Base-by-base conservation (phyloP, 257 asterid species). In the Striga asiatica region DNA sequence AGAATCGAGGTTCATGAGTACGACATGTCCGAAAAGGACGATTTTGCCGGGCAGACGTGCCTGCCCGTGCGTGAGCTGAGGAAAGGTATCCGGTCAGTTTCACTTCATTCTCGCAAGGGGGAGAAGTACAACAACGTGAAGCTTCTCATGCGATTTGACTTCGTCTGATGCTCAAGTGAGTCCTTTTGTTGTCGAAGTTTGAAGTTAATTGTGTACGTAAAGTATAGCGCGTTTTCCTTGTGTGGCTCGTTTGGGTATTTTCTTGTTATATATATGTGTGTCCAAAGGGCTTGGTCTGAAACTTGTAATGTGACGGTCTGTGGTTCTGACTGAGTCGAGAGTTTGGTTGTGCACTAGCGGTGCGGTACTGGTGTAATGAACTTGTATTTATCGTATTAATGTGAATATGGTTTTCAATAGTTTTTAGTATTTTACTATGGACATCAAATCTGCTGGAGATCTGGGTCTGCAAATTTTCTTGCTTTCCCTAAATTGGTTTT, bases 11-110 rank as follows among this genome's bases (percentile, higher is more conserved):
- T 88, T 58, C 89, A 84, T 1, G 96, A 84, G 67, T 74, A 81
- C 42, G 92, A 88, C 53, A 74, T 76, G 82, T 84, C 96, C 4
- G 96, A 80, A 58, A 84, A 79, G 72, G 96, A 88, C 45, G 96
- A 88, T 63, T 88, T 88, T 50, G 96, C 71, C 24, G 96, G 96
- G 23, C 94, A 87, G 64, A 74, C 87, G 9, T 83, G 94, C 74
- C 75, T 88, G 31, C 96, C 93, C 1, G 65, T 84, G 19, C 51
- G 73, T 12, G 96, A 88, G 71, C 76, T 88, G 63, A 76, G 93
- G 61, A 66, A 78, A 71, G 96, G 96, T 23, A 76, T 84, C 58
- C 78, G 96, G 56, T 78, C 94, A 1, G 88, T 82, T 63, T 81
- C 96, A 16, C 93, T 88, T 60, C 68, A 73, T 27, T 58, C 47